phyloP scores from a whole-genome alignment of 495 filamentous ascomycete species.

The Aspergillus indologenus region DNA sequence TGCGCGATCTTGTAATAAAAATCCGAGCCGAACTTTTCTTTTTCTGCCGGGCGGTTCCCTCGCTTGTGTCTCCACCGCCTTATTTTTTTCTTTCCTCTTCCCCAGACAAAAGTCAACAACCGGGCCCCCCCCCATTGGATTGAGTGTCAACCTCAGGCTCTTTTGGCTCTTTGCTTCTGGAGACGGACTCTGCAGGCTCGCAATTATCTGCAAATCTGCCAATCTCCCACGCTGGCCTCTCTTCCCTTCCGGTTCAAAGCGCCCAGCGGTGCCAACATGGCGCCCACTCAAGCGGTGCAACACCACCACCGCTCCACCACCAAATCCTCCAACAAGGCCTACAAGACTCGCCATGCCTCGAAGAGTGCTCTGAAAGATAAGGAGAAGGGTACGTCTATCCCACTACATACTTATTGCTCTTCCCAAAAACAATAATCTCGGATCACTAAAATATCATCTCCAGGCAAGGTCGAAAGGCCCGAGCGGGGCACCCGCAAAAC shows the following conservation, averaged over 20 bases:
- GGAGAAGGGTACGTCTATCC: conserved; percentile 63
- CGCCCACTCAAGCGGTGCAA: conserved; percentile 55
- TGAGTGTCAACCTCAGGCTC: neutral
- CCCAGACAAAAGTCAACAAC: conserved; percentile 11
- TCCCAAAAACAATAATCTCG: neutral
- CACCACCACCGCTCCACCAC: conserved; percentile 93
- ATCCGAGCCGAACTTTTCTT: conserved; percentile 30
- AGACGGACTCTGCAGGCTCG: neutral
- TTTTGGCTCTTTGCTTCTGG: conserved; percentile 1
- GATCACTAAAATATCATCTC: conserved; percentile 8
- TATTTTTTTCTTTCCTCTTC: conserved; percentile 17
- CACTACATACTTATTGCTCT: neutral
- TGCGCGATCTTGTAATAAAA: too few species aligned
- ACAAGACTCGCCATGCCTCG: conserved; percentile 86
- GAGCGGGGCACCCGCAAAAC: conserved; percentile 71
- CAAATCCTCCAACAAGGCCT: conserved; percentile 79
- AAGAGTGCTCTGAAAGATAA: conserved; percentile 80
- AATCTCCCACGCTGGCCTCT: conserved; percentile 45
- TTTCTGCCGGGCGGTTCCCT: conserved; percentile 21
- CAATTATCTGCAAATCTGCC: neutral
- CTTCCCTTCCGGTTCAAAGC: conserved; percentile 89
- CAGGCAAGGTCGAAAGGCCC: conserved; percentile 60
- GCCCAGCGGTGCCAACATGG: conserved; percentile 57
- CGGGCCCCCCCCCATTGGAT: neutral
- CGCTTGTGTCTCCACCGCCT: conserved; percentile 22